A percentile compares a stretch with the other conserved stretches of the same genome.
These are phyloP conservation scores for Ophiocordyceps camponoti-leonardi DNA, from an alignment of 2,329 filamentous ascomycete species.

Conservation along the genomic window DNA sequence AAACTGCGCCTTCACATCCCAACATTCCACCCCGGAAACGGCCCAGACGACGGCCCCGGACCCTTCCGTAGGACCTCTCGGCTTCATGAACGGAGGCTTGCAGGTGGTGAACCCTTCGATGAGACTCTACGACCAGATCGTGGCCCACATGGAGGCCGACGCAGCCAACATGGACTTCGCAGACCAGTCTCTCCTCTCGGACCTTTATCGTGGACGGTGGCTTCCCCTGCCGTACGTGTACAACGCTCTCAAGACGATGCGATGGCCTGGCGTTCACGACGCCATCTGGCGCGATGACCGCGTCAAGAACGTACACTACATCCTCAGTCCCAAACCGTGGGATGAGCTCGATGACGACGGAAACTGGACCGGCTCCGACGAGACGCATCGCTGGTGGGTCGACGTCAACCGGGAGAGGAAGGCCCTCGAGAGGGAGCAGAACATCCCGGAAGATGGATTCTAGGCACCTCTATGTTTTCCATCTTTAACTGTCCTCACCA, in stretches of 20 bases:
- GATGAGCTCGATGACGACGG: slow-evolving; percentile 28
- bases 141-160: slow-evolving; percentile 29
- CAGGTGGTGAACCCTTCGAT: slow-evolving; percentile 36
- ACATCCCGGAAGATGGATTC: slow-evolving; percentile 14
- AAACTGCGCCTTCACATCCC: slow-evolving; percentile 41
- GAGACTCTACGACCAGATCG: slow-evolving; percentile 30
- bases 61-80: slow-evolving; percentile 26
- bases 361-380: slow-evolving; percentile 24
- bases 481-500: not conserved
- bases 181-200: slow-evolving; percentile 40
- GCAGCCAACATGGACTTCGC: slow-evolving; percentile 35
- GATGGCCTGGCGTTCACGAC: slow-evolving; percentile 32
- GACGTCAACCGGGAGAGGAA: slow-evolving; percentile 28
- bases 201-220: slow-evolving; percentile 38
- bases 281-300: slow-evolving; percentile 38
- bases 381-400: slow-evolving; percentile 39
- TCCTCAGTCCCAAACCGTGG: slow-evolving; percentile 45
- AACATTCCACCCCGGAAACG: slow-evolving; percentile 26
- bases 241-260: slow-evolving; percentile 45
- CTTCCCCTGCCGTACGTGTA: slow-evolving; percentile 41
- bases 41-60: slow-evolving; percentile 29
- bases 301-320: slow-evolving; percentile 46
- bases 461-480: slow-evolving; percentile 2
- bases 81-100: slow-evolving; percentile 31
- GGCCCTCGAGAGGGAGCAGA: slow-evolving; percentile 19